Conservation (phyloP, 352 stramenopile species). For the Hyaloperonospora brassicae region DNA sequence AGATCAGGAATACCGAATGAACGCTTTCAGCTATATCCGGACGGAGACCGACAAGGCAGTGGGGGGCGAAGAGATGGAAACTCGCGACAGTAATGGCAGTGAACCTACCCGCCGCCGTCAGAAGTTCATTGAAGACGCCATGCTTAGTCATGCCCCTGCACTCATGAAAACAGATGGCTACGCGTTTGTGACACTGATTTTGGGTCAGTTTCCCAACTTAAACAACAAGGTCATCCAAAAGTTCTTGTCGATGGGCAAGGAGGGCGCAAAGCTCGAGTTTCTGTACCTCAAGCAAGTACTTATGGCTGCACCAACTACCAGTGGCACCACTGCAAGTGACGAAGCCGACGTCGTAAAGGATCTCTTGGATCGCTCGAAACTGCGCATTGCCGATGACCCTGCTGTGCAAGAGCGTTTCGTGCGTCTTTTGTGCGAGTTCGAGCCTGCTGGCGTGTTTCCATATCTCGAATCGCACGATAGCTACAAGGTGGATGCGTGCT, state of each 20-base stretch:
- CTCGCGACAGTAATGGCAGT: constrained; percentile 28
- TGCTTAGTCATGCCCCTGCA: constrained; percentile 59
- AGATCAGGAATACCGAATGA: constrained; percentile 76
- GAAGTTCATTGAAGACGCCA: constrained; percentile 70
- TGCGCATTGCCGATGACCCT: constrained; percentile 72
- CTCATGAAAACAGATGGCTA: constrained; percentile 87
- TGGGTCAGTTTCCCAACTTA: constrained; percentile 79
- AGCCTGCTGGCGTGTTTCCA: constrained; percentile 62
- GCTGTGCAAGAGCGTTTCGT: constrained; percentile 81
- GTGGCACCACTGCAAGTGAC: constrained; percentile 37
- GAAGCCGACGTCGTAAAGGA: constrained; percentile 75
- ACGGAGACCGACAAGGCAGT: constrained; percentile 45
- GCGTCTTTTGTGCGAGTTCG: constrained; percentile 68
- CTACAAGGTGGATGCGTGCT: constrained; percentile 80
- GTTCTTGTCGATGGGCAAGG: constrained; percentile 76
- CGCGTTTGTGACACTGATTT: constrained; percentile 79
- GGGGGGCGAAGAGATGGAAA: constrained; percentile 32
- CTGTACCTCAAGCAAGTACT: constrained; percentile 74
- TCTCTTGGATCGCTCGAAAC: constrained; percentile 70
- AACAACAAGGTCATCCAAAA: constrained; percentile 84
- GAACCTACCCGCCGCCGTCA: constrained; percentile 35
- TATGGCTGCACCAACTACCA: constrained; percentile 46
- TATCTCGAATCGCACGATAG: constrained; percentile 81
- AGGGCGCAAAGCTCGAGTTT: constrained; percentile 70
- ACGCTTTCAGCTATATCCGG: constrained; percentile 81